Evolutionary conservation across 139 green algal species (phyloP), one percentile per base, ranked within the genome.

Genomic region (Edaphochlamys debaryana): DNA sequence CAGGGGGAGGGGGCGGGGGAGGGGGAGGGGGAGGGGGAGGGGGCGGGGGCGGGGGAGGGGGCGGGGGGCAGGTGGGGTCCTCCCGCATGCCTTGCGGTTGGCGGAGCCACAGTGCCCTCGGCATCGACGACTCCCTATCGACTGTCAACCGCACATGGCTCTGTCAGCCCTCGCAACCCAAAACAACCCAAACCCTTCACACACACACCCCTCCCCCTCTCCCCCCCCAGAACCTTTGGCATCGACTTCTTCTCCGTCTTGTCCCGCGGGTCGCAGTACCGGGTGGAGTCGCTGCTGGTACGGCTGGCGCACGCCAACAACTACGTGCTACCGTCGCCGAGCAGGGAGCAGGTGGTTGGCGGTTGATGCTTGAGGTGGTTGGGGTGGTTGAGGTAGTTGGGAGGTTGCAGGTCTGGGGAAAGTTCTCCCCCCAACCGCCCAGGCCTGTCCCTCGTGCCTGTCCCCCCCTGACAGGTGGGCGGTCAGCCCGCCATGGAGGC

Each of bases 171-270:
- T n/a, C n/a, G n/a, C n/a, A n/a, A n/a, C n/a, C n/a, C n/a, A n/a
- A n/a, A n/a, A n/a, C 48, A 54, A 54, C 48, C 48, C 48, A 11
- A 54, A 54, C 48, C 48, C 48, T 54, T 11, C n/a, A n/a, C n/a
- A n/a, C n/a, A n/a, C n/a, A n/a, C n/a, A 15, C 52, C 56, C 56
- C 17, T 40, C 15, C 22, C 36, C 66, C 66, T 34, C 20, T 0
- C 27, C 66, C 66, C 32, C 0, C 4, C 69, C 30, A 38, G 56
- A 60, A 92, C 96, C 22, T 99, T 98, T 80, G 97, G 97, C 87
- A 99, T 99, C 68, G 97, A 99, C 92, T 98, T 99, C 87, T 97
- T 95, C 85, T 92, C 86, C 11, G 93, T 96, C 56, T 87, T 96
- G 40, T 81, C 89, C 7, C 92, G 95, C 13, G 95, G 96, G 56